A percentile compares a stretch with the other conserved stretches of the same genome.
phyloP scores from a whole-genome alignment of 768 basidiomycete species.

The Lentinula sp. region DNA sequence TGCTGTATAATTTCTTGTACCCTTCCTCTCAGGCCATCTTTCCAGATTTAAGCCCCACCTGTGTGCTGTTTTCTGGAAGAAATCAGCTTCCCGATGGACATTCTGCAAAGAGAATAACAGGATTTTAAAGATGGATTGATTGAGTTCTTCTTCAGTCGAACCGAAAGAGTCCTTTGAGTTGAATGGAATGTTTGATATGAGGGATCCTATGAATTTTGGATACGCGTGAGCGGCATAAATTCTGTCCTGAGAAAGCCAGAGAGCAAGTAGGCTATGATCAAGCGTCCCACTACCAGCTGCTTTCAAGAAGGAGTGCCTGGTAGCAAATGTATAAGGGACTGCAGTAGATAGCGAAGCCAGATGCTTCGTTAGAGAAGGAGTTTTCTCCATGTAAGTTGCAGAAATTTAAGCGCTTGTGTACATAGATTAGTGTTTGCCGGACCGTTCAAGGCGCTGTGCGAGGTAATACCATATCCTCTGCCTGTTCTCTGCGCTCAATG shows the following conservation, averaged over 20 bases:
- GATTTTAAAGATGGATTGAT: slow-evolving; percentile 36
- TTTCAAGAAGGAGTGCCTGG: slow-evolving; percentile 51
- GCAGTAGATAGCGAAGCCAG: slow-evolving; percentile 29
- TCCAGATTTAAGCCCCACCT: slow-evolving; percentile 39
- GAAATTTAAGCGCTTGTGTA: background rate
- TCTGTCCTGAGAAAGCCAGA: slow-evolving; percentile 70
- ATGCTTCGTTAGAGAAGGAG: slow-evolving; percentile 23
- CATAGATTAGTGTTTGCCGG: too few species aligned
- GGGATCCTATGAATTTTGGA: slow-evolving; percentile 61
- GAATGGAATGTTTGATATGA: slow-evolving; percentile 58
- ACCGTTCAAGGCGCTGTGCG: too few species aligned
- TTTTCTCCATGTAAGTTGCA: background rate
- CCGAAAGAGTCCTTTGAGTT: slow-evolving; percentile 22
- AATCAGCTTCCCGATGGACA: slow-evolving; percentile 42
- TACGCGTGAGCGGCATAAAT: slow-evolving; percentile 73
- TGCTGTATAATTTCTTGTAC: slow-evolving; percentile 65
- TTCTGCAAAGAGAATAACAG: slow-evolving; percentile 52
- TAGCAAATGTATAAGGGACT: slow-evolving; percentile 40
- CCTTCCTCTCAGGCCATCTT: slow-evolving; percentile 47
- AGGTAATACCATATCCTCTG: background rate
- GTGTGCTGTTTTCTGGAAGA: slow-evolving; percentile 50
- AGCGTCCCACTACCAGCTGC: slow-evolving; percentile 50
- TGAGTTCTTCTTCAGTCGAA: slow-evolving; percentile 27
- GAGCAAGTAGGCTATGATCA: slow-evolving; percentile 36
- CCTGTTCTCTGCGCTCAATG: background rate